These are phyloP conservation scores for Punica granatum DNA, from an alignment of 345 rosid genomes.

Conservation along the genomic window DNA sequence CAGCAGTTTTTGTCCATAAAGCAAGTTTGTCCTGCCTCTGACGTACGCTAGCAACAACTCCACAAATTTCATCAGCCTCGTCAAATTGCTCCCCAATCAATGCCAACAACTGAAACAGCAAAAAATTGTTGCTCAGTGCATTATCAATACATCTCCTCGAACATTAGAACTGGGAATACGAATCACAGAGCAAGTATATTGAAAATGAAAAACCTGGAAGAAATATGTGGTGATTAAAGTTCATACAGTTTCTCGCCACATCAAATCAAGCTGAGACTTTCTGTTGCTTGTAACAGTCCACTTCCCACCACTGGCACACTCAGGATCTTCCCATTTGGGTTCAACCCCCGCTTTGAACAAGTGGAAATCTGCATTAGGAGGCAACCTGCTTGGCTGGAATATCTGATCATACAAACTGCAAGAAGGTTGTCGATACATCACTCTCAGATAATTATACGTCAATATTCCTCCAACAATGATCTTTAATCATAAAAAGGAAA, in stretches of 20 bases:
- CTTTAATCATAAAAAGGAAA: no score
- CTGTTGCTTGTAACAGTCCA: slow-evolving; percentile 57
- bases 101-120: slow-evolving; percentile 58
- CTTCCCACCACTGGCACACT: slow-evolving; percentile 87
- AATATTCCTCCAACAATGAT: no score
- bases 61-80: slow-evolving; percentile 85
- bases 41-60: slow-evolving; percentile 92
- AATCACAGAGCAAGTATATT: background rate
- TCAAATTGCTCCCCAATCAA: slow-evolving; percentile 93
- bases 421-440: slow-evolving; percentile 2
- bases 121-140: background rate
- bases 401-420: slow-evolving; percentile 71
- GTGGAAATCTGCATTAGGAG: slow-evolving; percentile 63
- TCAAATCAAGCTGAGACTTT: slow-evolving; percentile 46
- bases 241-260: slow-evolving; percentile 87
- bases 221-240: background rate
- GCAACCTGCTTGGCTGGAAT: slow-evolving; percentile 71
- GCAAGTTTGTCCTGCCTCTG: slow-evolving; percentile 78
- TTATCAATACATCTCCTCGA: background rate
- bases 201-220: background rate
- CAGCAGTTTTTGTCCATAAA: slow-evolving; percentile 79
- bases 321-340: slow-evolving; percentile 99
- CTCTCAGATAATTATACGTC: no score
- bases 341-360: slow-evolving; percentile 83
- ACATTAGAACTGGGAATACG: background rate